Evolutionary conservation across 1,139 yeast species (phyloP), one percentile per base, ranked within the genome.

Genomic region (Geotrichum bryndzae): DNA sequence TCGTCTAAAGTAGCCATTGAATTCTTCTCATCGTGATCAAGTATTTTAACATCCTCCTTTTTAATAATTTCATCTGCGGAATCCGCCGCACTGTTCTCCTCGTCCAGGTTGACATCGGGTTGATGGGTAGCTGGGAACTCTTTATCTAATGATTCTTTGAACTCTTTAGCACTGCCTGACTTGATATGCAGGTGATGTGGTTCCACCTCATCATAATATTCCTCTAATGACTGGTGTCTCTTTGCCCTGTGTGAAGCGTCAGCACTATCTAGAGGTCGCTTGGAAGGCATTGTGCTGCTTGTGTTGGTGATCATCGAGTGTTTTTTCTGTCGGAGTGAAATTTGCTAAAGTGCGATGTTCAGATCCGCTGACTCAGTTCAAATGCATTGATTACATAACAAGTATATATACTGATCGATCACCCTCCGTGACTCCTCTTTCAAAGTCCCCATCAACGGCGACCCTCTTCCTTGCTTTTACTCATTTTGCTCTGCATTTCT

Each of bases 211-310:
- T 54, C 57, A 22, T 25, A 48, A 45, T 54, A 35, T 18, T 56
- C 58, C 29, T 50, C n/a, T 10, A 56, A n/a, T 15, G 58, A 56
- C 29, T 50, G 53, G 23, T 50, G 53, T n/a, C 58, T 53, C 46
- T 45, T 45, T 18, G 54, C 23, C 31, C 22, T 35, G n/a, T 6
- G 18, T 15, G 54, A 45, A 8, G 46, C 25, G 22, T 33, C 53
- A 48, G 51, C 23, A 41, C 7, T 25, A 29, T 35, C 25, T 13
- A 22, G 27, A 33, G 33, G 38, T 46, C n/a, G 58, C 23, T 50
- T 56, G 33, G 48, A 33, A 50, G 38, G 51, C 15, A 13, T 29
- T 48, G 15, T 53, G 54, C 33, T 56, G 58, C 31, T 10, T 53
- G 50, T 46, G 51, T 56, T 27, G 29, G 29, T 55, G 22, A 31